A percentile compares a stretch with the other conserved stretches of the same genome.
These are phyloP conservation scores for Sequoiadendron giganteum DNA, from an alignment of 75 land plant species.

Conservation along the genomic window DNA sequence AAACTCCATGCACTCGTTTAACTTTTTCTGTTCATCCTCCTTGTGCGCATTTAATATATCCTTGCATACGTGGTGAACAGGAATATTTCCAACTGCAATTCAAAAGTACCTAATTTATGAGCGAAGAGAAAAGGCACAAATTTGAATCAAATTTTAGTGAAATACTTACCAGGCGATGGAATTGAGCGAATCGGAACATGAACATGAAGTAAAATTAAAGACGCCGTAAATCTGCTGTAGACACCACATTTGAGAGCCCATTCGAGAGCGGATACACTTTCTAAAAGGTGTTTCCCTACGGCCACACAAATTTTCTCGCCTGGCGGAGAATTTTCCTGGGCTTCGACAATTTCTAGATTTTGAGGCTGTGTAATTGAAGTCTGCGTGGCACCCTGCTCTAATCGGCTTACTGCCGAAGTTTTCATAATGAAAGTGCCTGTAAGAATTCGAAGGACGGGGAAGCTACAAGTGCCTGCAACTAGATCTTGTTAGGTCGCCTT, in stretches of 20 bases:
- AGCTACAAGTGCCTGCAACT: no score
- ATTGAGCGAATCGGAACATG: not conserved
- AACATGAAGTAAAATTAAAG: not conserved
- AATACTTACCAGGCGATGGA: not conserved
- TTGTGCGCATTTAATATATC: not conserved
- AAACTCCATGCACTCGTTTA: not conserved
- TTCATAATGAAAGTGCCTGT: no score
- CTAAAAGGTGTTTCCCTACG: conserved; percentile 24
- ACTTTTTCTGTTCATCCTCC: not conserved
- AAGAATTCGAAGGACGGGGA: no score
- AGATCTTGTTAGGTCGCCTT: no score
- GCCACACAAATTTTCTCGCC: conserved; percentile 27
- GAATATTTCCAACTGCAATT: not conserved
- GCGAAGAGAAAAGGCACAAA: not conserved
- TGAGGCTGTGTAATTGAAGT: not conserved
- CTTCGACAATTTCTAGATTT: not conserved
- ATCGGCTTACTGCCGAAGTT: no score
- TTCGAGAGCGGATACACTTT: conserved; percentile 9
- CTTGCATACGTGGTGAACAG: not conserved
- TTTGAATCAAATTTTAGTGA: not conserved
- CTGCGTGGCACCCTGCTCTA: not conserved
- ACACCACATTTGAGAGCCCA: conserved; percentile 38
- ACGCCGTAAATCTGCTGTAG: not conserved
- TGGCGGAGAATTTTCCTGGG: not conserved
- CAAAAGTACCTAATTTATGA: not conserved